phyloP scores from a whole-genome alignment of 345 rosid genomes.

The Eucalyptus decipiens region DNA sequence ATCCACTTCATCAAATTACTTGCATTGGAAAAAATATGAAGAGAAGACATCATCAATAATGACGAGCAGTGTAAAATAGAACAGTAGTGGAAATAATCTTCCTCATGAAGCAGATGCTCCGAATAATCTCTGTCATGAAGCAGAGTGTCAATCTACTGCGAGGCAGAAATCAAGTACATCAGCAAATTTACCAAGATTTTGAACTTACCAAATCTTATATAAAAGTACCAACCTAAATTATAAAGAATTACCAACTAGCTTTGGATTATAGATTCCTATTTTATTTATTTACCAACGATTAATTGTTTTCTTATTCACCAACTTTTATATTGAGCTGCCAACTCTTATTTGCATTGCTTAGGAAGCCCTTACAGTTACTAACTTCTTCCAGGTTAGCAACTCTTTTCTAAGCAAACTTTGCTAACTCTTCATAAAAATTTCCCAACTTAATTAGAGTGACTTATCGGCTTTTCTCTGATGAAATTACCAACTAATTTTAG shows the following conservation, averaged over 20 bases:
- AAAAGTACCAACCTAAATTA: no score
- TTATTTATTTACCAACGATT: no score
- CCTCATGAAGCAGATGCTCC: background rate
- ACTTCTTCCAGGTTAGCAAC: background rate
- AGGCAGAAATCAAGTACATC: background rate
- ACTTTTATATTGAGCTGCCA: background rate
- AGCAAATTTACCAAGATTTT: background rate
- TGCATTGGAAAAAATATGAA: background rate
- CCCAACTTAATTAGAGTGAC: background rate
- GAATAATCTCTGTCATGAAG: background rate
- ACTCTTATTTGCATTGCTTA: background rate
- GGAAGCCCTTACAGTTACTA: background rate
- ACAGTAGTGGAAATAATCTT: background rate
- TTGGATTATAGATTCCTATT: no score
- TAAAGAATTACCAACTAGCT: no score
- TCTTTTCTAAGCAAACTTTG: background rate
- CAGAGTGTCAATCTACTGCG: background rate
- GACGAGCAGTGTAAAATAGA: background rate
- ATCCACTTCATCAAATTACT: conserved; percentile 18
- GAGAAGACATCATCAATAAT: background rate
- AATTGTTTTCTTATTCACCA: no score
- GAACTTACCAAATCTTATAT: no score
- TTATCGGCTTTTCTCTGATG: background rate
- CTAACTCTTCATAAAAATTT: background rate
- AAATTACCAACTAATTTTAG: background rate